Evolutionary conservation across 495 filamentous ascomycete genomes (phyloP).

Genomic region (Haplographium delicatum): DNA sequence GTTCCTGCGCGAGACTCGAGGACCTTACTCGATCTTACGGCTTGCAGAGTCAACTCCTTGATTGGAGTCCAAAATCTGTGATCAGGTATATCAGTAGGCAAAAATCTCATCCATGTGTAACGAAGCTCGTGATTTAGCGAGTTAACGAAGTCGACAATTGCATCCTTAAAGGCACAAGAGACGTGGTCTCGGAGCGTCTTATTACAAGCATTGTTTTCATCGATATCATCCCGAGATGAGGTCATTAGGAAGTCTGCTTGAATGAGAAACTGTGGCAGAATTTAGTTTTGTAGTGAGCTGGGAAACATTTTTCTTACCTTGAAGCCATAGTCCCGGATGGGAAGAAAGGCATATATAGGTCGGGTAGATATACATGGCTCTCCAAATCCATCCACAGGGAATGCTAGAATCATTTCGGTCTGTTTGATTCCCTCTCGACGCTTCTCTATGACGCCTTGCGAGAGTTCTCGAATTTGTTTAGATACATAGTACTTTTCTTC

Average conservation of each 20-base stretch:
- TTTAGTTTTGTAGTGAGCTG: neutral
- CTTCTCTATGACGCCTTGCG: neutral
- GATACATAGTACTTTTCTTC: neutral
- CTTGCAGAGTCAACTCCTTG: neutral
- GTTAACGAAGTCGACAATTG: neutral
- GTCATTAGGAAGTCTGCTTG: slow-evolving; percentile 24
- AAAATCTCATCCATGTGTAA: slow-evolving; percentile 5
- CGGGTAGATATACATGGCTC: slow-evolving; percentile 9
- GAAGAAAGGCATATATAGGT: slow-evolving; percentile 22
- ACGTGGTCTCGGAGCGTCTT: neutral
- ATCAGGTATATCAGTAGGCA: neutral
- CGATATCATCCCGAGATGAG: slow-evolving; percentile 22
- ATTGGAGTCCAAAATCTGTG: neutral
- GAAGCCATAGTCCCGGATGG: slow-evolving; percentile 22
- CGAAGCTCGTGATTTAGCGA: slow-evolving; percentile 1
- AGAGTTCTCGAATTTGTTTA: neutral
- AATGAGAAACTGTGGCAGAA: slow-evolving; percentile 18
- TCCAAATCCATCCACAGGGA: slow-evolving; percentile 7
- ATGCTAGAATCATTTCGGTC: slow-evolving; percentile 19
- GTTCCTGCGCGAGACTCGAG: neutral
- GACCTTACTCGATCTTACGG: neutral
- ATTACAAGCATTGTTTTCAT: slow-evolving; percentile 3
- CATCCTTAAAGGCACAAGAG: neutral
- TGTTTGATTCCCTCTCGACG: neutral
- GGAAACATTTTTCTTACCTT: slow-evolving; percentile 6